These are phyloP conservation scores for Neopestalotiopsis clavispora DNA, from an alignment of 2,329 filamentous ascomycete species.

Conservation along the genomic window DNA sequence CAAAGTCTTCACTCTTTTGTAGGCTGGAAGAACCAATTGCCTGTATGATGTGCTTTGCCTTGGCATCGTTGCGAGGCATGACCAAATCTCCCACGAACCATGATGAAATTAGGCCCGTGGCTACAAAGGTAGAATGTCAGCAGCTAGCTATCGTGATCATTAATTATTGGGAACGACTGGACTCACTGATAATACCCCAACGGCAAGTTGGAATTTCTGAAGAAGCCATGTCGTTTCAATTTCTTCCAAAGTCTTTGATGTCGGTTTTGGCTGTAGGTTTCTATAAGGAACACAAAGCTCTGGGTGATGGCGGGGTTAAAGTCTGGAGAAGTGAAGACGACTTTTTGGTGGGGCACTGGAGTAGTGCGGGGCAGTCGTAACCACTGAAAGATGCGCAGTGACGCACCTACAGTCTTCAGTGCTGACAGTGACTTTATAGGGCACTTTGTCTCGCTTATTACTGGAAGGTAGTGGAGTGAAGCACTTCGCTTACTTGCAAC, in stretches of 20 bases:
- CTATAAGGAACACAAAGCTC: too few relatives aligned
- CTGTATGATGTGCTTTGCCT: slow-evolving; percentile 46
- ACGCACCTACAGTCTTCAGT: too few relatives aligned
- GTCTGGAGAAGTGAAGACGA: background rate
- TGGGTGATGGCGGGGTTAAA: background rate
- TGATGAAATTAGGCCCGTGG: slow-evolving; percentile 48
- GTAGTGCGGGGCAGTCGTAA: too few relatives aligned
- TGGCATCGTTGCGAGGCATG: slow-evolving; percentile 38
- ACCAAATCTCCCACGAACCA: slow-evolving; percentile 50
- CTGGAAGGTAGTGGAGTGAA: too few relatives aligned
- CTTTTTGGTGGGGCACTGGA: background rate
- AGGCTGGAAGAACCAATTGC: slow-evolving; percentile 46
- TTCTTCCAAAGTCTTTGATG: too few relatives aligned
- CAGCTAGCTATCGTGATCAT: background rate
- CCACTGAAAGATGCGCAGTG: too few relatives aligned
- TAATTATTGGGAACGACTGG: background rate
- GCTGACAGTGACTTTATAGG: too few relatives aligned
- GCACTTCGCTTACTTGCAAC: too few relatives aligned
- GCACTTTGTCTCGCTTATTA: too few relatives aligned
- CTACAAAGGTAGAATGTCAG: slow-evolving; percentile 20
- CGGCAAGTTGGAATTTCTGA: slow-evolving; percentile 29
- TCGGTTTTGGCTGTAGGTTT: too few relatives aligned
- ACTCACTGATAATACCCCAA: slow-evolving; percentile 38
- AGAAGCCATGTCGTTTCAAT: background rate
- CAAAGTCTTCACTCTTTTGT: slow-evolving; percentile 44